phyloP scores from a whole-genome alignment of 2,329 filamentous ascomycete genomes.

The Calcarisporium arbuscula region DNA sequence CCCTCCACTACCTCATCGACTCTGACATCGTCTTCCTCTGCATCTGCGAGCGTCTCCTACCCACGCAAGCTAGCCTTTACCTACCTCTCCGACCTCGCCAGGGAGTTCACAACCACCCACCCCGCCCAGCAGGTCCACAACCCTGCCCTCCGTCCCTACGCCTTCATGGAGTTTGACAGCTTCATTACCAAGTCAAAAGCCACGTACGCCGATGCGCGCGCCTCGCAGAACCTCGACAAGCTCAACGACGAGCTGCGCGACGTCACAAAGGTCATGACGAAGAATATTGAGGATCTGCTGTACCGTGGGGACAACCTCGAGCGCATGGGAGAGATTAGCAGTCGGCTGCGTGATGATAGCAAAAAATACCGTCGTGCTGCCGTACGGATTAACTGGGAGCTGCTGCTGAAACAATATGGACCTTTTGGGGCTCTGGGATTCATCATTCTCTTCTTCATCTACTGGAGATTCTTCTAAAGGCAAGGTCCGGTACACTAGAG shows the following conservation, averaged over 20 bases:
- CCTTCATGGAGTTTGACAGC: slow-evolving; percentile 96
- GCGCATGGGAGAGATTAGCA: slow-evolving; percentile 93
- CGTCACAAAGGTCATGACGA: slow-evolving; percentile 99
- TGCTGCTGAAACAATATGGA: slow-evolving; percentile 93
- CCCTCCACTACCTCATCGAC: slow-evolving; percentile 84
- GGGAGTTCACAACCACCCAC: slow-evolving; percentile 88
- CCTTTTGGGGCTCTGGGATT: slow-evolving; percentile 77
- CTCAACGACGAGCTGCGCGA: slow-evolving; percentile 95
- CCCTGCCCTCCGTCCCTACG: slow-evolving; percentile 77
- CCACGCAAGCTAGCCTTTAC: slow-evolving; percentile 98
- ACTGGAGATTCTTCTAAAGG: slow-evolving; percentile 85
- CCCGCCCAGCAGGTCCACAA: slow-evolving; percentile 65
- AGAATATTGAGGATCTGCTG: slow-evolving; percentile 97
- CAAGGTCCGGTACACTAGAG: no score
- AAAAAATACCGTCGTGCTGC: slow-evolving; percentile 91
- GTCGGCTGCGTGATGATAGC: slow-evolving; percentile 80
- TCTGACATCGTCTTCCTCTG: slow-evolving; percentile 83
- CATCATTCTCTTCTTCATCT: slow-evolving; percentile 80
- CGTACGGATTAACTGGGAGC: slow-evolving; percentile 95
- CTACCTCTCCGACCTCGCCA: slow-evolving; percentile 86
- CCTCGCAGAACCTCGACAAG: slow-evolving; percentile 87
- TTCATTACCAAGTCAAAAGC: slow-evolving; percentile 92
- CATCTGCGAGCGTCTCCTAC: slow-evolving; percentile 89
- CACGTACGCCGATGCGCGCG: slow-evolving; percentile 88
- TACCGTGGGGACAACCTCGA: slow-evolving; percentile 93